These are phyloP conservation scores for Penicillium canariense DNA, from an alignment of 495 filamentous ascomycete species.

Conservation along the genomic window DNA sequence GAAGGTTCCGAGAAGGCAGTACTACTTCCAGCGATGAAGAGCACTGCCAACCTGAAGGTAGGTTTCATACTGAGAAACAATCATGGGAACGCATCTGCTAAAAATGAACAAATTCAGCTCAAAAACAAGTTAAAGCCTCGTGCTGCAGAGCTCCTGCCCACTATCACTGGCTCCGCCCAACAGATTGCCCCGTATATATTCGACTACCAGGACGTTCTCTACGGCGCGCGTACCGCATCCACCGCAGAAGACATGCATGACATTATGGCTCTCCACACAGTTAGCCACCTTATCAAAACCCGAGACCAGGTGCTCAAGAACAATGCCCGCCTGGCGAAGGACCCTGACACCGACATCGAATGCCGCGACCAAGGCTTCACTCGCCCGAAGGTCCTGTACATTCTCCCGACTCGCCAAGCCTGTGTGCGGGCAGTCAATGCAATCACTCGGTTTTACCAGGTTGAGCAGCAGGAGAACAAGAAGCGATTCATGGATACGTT, in stretches of 20 bases:
- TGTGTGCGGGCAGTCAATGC: slow-evolving; percentile 73
- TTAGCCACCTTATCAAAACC: slow-evolving; percentile 93
- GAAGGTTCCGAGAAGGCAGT: slow-evolving; percentile 24
- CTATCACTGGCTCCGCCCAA: slow-evolving; percentile 33
- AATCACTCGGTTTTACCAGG: slow-evolving; percentile 68
- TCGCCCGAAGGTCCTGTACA: slow-evolving; percentile 84
- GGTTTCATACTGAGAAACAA: background rate
- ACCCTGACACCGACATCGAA: slow-evolving; percentile 64
- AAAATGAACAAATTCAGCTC: slow-evolving; percentile 25
- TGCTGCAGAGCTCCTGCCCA: slow-evolving; percentile 33
- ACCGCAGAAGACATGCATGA: slow-evolving; percentile 66
- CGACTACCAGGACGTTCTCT: slow-evolving; percentile 78
- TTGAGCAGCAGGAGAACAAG: slow-evolving; percentile 91
- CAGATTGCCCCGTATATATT: slow-evolving; percentile 50
- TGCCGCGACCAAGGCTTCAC: slow-evolving; percentile 94
- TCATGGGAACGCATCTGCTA: background rate
- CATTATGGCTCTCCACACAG: slow-evolving; percentile 74
- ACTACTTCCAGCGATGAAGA: slow-evolving; percentile 38
- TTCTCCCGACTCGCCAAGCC: slow-evolving; percentile 82
- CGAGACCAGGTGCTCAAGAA: slow-evolving; percentile 91
- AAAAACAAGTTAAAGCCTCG: slow-evolving; percentile 45
- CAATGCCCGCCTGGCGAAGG: slow-evolving; percentile 68
- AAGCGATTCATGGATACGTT: slow-evolving; percentile 87
- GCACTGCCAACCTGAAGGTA: slow-evolving; percentile 39
- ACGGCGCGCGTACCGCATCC: slow-evolving; percentile 62